These are phyloP conservation scores for Porphyrellus cyaneotinctus DNA, from an alignment of 768 basidiomycete species.

Conservation along the genomic window DNA sequence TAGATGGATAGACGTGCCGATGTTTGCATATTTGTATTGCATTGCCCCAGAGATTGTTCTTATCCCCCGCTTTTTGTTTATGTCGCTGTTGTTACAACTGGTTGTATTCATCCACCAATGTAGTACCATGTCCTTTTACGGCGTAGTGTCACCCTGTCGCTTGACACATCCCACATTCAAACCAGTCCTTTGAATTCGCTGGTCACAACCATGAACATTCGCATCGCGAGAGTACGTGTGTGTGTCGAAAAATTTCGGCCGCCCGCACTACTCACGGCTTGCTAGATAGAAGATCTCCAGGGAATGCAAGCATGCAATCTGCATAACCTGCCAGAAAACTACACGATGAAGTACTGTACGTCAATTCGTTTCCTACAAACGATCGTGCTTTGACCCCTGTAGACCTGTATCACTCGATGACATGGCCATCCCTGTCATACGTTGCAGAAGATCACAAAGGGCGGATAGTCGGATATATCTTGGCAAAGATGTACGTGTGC, in stretches of 20 bases:
- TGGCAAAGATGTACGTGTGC: slow-evolving; percentile 83
- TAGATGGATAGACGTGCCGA: slow-evolving; percentile 10
- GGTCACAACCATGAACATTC: slow-evolving; percentile 26
- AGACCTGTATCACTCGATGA: slow-evolving; percentile 89
- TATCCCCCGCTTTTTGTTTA: slow-evolving; percentile 11
- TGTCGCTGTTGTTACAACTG: slow-evolving; percentile 23
- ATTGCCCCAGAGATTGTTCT: slow-evolving; percentile 1
- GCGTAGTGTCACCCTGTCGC: background rate
- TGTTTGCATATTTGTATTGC: slow-evolving; percentile 10
- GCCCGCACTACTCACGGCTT: slow-evolving; percentile 14
- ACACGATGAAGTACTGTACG: slow-evolving; percentile 76
- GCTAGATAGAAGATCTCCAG: slow-evolving; percentile 78
- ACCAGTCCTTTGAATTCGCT: background rate
- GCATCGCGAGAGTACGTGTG: slow-evolving; percentile 27
- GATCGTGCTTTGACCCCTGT: background rate
- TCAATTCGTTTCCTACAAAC: slow-evolving; percentile 1
- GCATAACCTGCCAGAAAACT: slow-evolving; percentile 91
- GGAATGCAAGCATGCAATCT: slow-evolving; percentile 95
- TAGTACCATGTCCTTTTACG: slow-evolving; percentile 19
- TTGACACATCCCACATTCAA: too few species aligned
- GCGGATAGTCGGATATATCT: slow-evolving; percentile 87
- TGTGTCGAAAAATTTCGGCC: background rate
- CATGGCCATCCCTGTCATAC: slow-evolving; percentile 91
- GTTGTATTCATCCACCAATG: slow-evolving; percentile 23
- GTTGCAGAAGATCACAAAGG: slow-evolving; percentile 90